Evolutionary conservation across 2,329 filamentous ascomycete genomes (phyloP).

Genomic region (Akanthomyces uredinophilus): DNA sequence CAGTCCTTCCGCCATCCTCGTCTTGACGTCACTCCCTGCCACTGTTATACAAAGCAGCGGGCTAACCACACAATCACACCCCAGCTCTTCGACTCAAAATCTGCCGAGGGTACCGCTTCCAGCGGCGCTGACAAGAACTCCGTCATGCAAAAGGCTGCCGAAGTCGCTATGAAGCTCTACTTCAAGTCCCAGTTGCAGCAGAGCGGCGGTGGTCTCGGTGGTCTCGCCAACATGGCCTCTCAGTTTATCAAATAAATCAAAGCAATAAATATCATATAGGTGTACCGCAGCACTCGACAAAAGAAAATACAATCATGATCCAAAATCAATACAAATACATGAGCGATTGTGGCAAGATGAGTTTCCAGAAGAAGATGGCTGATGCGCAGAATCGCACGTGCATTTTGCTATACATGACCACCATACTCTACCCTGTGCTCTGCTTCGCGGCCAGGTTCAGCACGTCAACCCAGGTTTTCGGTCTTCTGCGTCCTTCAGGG

Average conservation of each 20-base stretch:
- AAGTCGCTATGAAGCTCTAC: slow-evolving; percentile 89
- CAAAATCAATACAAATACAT: background rate
- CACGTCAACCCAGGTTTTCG: slow-evolving; percentile 56
- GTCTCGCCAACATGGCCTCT: slow-evolving; percentile 41
- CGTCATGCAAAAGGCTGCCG: slow-evolving; percentile 70
- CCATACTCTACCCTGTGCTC: background rate
- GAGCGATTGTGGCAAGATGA: background rate
- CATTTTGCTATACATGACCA: no score
- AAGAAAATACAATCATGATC: background rate
- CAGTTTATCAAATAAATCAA: slow-evolving; percentile 38
- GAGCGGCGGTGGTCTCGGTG: slow-evolving; percentile 24
- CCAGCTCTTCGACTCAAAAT: slow-evolving; percentile 57
- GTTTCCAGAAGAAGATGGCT: background rate
- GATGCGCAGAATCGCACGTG: background rate
- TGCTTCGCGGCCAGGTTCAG: slow-evolving; percentile 24
- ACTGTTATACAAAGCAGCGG: background rate
- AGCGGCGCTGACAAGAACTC: slow-evolving; percentile 70
- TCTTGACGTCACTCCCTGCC: background rate
- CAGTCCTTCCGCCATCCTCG: background rate
- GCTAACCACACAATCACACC: background rate
- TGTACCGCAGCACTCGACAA: background rate
- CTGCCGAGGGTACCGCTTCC: slow-evolving; percentile 47
- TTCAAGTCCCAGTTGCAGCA: slow-evolving; percentile 64
- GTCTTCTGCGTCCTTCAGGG: slow-evolving; percentile 44
- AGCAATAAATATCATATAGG: background rate